phyloP scores from a whole-genome alignment of 2,329 filamentous ascomycete species.

The Hypoxylon sp. region DNA sequence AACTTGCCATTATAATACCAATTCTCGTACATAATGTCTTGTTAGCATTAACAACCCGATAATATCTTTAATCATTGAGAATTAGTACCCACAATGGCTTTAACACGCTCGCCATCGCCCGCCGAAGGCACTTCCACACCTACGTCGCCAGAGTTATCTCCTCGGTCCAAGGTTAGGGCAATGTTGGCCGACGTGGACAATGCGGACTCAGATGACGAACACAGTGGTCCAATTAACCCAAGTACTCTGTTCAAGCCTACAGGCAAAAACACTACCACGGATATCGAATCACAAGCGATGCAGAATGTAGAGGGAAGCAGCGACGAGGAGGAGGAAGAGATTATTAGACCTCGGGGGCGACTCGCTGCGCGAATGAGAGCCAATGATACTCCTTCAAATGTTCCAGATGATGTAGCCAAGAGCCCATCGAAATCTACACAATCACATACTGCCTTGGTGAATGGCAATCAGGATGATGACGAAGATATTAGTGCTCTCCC shows the following conservation, averaged over 20 bases:
- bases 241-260: constrained; percentile 47
- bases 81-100: constrained; percentile 60
- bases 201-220: constrained; percentile 63
- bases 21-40: constrained; percentile 39
- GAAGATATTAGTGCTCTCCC: constrained; percentile 44
- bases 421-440: constrained; percentile 12
- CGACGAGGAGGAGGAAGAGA: constrained; percentile 59
- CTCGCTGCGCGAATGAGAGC: constrained; percentile 54
- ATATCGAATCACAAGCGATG: constrained; percentile 32
- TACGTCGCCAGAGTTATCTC: constrained; percentile 62
- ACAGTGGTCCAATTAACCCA: constrained; percentile 43
- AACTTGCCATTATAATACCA: constrained; percentile 26
- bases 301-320: constrained; percentile 51
- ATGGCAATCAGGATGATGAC: constrained; percentile 31
- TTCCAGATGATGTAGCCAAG: background rate
- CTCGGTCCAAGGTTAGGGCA: constrained; percentile 67
- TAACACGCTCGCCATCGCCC: constrained; percentile 62
- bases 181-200: constrained; percentile 64
- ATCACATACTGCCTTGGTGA: constrained; percentile 15
- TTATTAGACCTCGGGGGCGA: constrained; percentile 57
- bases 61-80: constrained; percentile 22
- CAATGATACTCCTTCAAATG: constrained; percentile 22
- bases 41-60: constrained; percentile 35
- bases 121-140: constrained; percentile 58
- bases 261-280: constrained; percentile 38